Evolutionary conservation across 108 stramenopile species (phyloP), one percentile per base, ranked within the genome.

Genomic region (Cyclotella sp.): DNA sequence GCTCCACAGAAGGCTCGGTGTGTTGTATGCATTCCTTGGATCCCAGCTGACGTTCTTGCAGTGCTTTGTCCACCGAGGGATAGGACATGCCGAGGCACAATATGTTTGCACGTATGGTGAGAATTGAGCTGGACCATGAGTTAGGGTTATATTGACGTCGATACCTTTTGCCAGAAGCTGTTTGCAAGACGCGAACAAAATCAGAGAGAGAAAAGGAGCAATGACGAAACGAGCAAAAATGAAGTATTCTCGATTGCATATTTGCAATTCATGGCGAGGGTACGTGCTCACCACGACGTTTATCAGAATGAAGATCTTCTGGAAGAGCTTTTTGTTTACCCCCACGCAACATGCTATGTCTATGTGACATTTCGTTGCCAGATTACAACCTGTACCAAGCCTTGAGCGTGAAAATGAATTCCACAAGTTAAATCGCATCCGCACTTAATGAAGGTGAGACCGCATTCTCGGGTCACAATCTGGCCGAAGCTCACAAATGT

Each of bases 51-150:
- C 76, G 76, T 39, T 86, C 61, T 30, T 70, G 46, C 59, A 90
- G 70, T 22, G 81, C 83, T n/a, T 47, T 30, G 15, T 72, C 39
- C 6, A 88, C 86, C 61, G 73, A 74, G 42, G 92, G 89, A 74
- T 93, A 93, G 14, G 92, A 93, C 79, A 93, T 86, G n/a, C 92
- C 92, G 30, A 93, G 67, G 34, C 86, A 79, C 9, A 93, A 72
- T 11, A 90, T 85, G 60, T 90, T 93, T 42, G 45, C 44, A 21
- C 83, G 86, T n/a, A 63, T 73, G 62, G 87, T 78, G 24, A 68
- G 87, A 46, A 71, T 85, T 58, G 82, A 83, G 30, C 57, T 26
- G 26, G 51, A 29, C 82, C 82, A 83, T 28, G 71, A 34, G 64
- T 83, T 78, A 22, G 78, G 77, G 63, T 83, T 47, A n/a, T 27